Conservation (phyloP, 176 grass and related monocot genomes). For the Bothriochloa decipiens region DNA sequence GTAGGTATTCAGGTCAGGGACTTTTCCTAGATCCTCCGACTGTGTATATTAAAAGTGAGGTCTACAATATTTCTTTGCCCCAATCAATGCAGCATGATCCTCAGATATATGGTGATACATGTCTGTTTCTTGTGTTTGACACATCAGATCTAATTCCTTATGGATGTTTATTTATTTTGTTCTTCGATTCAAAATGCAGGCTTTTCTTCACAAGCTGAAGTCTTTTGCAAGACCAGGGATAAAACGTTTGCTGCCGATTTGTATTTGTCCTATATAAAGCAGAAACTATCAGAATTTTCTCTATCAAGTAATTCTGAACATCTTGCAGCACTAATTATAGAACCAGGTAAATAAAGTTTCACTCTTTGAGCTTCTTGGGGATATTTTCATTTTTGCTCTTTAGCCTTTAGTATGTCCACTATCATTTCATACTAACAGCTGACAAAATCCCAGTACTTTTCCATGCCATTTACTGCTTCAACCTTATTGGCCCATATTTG, state of each 20-base stretch:
- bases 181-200: constrained; percentile 54
- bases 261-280: constrained; percentile 70
- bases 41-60: constrained; percentile 59
- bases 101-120: constrained; percentile 49
- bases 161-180: constrained; percentile 23
- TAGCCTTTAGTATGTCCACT: neutral
- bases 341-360: constrained; percentile 67
- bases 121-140: constrained; percentile 58
- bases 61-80: constrained; percentile 71
- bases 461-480: neutral
- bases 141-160: constrained; percentile 30
- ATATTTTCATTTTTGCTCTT: neutral
- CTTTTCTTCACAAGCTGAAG: constrained; percentile 64
- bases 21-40: constrained; percentile 90
- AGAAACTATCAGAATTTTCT: constrained; percentile 61
- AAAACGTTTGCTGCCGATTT: constrained; percentile 49
- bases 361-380: neutral
- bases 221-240: constrained; percentile 72
- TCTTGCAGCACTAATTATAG: constrained; percentile 86
- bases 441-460: neutral
- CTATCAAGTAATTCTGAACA: constrained; percentile 37
- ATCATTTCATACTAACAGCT: neutral
- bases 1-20: constrained; percentile 86
- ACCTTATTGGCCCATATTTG: constrained; percentile 13
- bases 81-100: constrained; percentile 46